phyloP scores from a whole-genome alignment of 2,329 filamentous ascomycete genomes.

The Dothideomycetidae sp. region DNA sequence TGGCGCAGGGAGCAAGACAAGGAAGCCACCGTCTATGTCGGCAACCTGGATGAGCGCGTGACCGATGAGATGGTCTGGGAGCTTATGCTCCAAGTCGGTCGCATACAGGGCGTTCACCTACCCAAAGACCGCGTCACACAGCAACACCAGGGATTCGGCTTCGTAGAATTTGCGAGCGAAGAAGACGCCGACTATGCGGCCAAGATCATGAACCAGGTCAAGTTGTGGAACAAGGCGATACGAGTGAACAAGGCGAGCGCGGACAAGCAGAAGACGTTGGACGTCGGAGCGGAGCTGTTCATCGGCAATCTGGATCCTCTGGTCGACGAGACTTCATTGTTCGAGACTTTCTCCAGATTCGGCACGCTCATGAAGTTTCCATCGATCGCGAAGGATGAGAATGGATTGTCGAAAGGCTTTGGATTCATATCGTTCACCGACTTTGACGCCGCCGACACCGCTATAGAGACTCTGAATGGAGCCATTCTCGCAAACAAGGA shows the following conservation, averaged over 20 bases:
- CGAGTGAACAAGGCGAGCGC: slow-evolving; percentile 90
- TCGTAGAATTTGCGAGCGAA: slow-evolving; percentile 94
- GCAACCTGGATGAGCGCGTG: slow-evolving; percentile 95
- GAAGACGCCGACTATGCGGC: slow-evolving; percentile 94
- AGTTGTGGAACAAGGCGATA: slow-evolving; percentile 84
- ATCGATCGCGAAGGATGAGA: slow-evolving; percentile 67
- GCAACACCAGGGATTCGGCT: slow-evolving; percentile 93
- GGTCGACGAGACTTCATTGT: slow-evolving; percentile 91
- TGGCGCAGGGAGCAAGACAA: slow-evolving; percentile 82
- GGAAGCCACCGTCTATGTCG: slow-evolving; percentile 93
- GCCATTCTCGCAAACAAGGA: slow-evolving; percentile 97
- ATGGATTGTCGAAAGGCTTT: slow-evolving; percentile 82
- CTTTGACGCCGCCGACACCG: slow-evolving; percentile 87
- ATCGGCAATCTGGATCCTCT: slow-evolving; percentile 88
- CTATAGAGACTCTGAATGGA: slow-evolving; percentile 83
- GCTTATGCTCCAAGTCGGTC: slow-evolving; percentile 89
- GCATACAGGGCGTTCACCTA: slow-evolving; percentile 94
- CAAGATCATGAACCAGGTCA: slow-evolving; percentile 90
- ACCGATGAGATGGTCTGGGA: slow-evolving; percentile 87
- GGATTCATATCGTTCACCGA: slow-evolving; percentile 87
- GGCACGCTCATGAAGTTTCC: slow-evolving; percentile 53
- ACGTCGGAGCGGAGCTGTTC: slow-evolving; percentile 92
- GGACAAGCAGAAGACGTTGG: slow-evolving; percentile 91
- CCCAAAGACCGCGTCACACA: slow-evolving; percentile 97
- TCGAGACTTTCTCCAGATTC: slow-evolving; percentile 89